These are phyloP conservation scores for Candida loeiensis DNA, from an alignment of 805 yeast species.

Conservation along the genomic window DNA sequence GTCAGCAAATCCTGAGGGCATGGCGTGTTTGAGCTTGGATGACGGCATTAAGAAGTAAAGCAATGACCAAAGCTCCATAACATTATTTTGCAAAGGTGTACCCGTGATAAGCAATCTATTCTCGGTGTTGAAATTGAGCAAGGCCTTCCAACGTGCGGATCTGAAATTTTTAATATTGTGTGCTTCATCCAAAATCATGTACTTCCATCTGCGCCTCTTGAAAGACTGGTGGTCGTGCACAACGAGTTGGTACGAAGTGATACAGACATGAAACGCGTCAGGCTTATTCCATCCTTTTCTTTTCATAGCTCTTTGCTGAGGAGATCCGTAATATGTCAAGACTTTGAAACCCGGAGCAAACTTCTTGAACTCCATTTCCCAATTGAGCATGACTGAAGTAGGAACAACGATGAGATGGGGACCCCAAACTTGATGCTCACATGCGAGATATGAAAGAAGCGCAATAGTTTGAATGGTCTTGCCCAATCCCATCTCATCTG, in stretches of 20 bases:
- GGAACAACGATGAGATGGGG: slow-evolving; percentile 97
- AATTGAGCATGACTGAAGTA: slow-evolving; percentile 92
- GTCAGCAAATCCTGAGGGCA: slow-evolving; percentile 96
- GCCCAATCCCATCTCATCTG: slow-evolving; percentile 99
- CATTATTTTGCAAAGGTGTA: slow-evolving; percentile 93
- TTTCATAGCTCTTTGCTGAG: slow-evolving; percentile 92
- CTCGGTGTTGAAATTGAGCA: slow-evolving; percentile 88
- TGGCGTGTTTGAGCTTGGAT: slow-evolving; percentile 60
- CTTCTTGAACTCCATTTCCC: slow-evolving; percentile 99
- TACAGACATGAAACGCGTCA: slow-evolving; percentile 93
- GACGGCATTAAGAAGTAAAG: slow-evolving; percentile 96
- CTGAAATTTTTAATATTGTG: slow-evolving; percentile 96
- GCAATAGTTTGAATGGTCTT: slow-evolving; percentile 96
- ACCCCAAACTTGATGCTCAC: slow-evolving; percentile 94
- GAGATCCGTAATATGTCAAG: slow-evolving; percentile 92
- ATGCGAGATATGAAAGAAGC: slow-evolving; percentile 79
- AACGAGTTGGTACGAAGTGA: slow-evolving; percentile 95
- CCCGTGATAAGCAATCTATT: slow-evolving; percentile 88
- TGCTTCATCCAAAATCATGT: slow-evolving; percentile 97
- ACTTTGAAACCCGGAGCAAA: slow-evolving; percentile 98
- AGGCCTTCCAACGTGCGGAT: slow-evolving; percentile 95
- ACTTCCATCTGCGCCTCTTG: slow-evolving; percentile 89
- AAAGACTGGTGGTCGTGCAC: slow-evolving; percentile 95
- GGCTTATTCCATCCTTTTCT: slow-evolving; percentile 98
- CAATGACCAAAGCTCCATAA: slow-evolving; percentile 94